These are phyloP conservation scores for Cupressus sempervirens DNA, from an alignment of 75 land plant genomes.

Conservation along the genomic window DNA sequence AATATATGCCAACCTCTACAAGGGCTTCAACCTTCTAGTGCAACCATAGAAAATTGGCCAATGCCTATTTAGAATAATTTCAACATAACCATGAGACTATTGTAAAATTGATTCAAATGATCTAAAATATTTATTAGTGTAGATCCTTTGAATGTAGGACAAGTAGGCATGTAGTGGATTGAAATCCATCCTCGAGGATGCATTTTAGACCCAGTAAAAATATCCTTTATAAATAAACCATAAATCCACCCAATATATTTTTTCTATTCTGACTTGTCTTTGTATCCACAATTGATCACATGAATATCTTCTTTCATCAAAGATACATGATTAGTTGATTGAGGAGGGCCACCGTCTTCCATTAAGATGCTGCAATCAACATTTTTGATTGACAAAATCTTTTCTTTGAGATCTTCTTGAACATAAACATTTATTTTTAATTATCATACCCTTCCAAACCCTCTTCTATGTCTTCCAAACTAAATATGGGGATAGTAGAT, in stretches of 20 bases:
- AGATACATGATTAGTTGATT: slow-evolving; percentile 68
- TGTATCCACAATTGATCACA: slow-evolving; percentile 98
- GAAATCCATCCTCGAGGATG: slow-evolving; percentile 90
- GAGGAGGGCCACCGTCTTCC: slow-evolving; percentile 87
- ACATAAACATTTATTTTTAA: slow-evolving; percentile 75
- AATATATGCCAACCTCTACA: slow-evolving; percentile 80
- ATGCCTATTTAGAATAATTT: slow-evolving; percentile 81
- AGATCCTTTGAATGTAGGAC: slow-evolving; percentile 85
- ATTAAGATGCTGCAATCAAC: slow-evolving; percentile 80
- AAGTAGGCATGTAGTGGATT: slow-evolving; percentile 79
- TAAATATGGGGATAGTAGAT: slow-evolving; percentile 78
- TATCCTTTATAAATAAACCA: slow-evolving; percentile 93
- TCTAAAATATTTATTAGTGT: slow-evolving; percentile 90
- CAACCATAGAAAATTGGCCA: slow-evolving; percentile 91
- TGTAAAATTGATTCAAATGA: slow-evolving; percentile 80
- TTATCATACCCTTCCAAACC: slow-evolving; percentile 87
- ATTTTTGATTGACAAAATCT: slow-evolving; percentile 97
- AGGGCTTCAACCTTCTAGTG: slow-evolving; percentile 62
- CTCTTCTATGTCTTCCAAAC: slow-evolving; percentile 82
- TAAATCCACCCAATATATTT: slow-evolving; percentile 96
- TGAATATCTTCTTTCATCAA: slow-evolving; percentile 94
- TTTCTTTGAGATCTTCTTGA: slow-evolving; percentile 87
- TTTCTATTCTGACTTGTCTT: slow-evolving; percentile 97
- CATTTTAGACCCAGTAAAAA: slow-evolving; percentile 88
- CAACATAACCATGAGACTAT: slow-evolving; percentile 83